phyloP scores from a whole-genome alignment of 352 stramenopile species.

The Lagenidium sp. region DNA sequence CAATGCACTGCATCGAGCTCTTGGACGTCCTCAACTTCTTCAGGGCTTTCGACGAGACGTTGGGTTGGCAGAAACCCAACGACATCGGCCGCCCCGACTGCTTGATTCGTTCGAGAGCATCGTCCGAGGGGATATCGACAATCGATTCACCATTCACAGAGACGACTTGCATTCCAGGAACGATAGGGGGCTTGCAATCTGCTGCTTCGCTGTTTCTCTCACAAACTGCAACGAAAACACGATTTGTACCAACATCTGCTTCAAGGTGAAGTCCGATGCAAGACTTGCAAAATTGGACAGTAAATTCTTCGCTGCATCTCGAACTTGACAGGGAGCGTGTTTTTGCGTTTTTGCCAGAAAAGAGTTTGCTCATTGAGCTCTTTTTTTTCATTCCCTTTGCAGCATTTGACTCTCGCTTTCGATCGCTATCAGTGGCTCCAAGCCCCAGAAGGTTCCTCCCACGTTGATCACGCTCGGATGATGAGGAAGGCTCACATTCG shows the following conservation, averaged over 20 bases:
- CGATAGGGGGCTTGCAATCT: conserved; percentile 21
- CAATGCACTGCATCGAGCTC: conserved; percentile 39
- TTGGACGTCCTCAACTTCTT: conserved; percentile 37
- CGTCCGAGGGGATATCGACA: conserved; percentile 24
- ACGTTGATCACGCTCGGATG: neutral
- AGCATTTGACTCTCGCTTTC: no score
- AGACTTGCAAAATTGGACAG: conserved; percentile 43
- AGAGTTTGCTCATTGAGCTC: conserved; percentile 14
- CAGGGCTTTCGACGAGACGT: conserved; percentile 11
- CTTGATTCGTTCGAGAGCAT: conserved; percentile 46
- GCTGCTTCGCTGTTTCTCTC: conserved; percentile 56
- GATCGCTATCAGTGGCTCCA: no score
- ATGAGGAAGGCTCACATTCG: conserved; percentile 4
- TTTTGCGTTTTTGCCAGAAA: conserved; percentile 6
- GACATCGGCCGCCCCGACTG: conserved; percentile 30
- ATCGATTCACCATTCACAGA: conserved; percentile 53
- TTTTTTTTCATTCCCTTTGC: conserved; percentile 26
- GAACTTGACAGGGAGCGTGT: conserved; percentile 5
- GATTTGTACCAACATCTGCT: conserved; percentile 45
- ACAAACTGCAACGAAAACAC: conserved; percentile 47
- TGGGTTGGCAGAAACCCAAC: conserved; percentile 43
- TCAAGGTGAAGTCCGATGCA: conserved; percentile 65
- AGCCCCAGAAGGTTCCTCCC: no score
- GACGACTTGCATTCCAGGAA: conserved; percentile 43
- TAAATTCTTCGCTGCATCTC: conserved; percentile 25